These are phyloP conservation scores for Gomphus sp. DNA, from an alignment of 1,284 basidiomycete genomes.

Conservation along the genomic window DNA sequence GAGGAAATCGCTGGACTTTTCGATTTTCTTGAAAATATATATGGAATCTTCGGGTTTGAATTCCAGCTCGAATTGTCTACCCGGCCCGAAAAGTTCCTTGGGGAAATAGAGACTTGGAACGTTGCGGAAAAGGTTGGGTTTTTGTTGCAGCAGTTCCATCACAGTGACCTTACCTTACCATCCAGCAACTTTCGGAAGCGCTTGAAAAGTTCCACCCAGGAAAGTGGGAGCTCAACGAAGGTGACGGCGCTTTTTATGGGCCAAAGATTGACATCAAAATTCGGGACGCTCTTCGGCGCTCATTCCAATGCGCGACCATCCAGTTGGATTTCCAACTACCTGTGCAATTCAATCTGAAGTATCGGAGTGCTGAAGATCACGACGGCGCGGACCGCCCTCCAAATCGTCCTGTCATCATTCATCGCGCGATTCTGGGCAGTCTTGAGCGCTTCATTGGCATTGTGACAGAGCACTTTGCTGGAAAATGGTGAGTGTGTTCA, in stretches of 20 bases:
- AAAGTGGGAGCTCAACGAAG: conserved; percentile 91
- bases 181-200: conserved; percentile 74
- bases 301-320: conserved; percentile 98
- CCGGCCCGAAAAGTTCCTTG: conserved; percentile 91
- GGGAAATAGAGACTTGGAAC: conserved; percentile 86
- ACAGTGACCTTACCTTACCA: not conserved
- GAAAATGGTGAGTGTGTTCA: conserved; percentile 72
- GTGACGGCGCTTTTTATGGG: conserved; percentile 96
- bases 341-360: conserved; percentile 94
- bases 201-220: conserved; percentile 86
- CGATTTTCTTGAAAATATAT: conserved; percentile 92
- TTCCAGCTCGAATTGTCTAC: conserved; percentile 96
- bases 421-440: conserved; percentile 93
- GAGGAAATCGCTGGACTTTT: conserved; percentile 84
- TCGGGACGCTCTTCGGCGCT: conserved; percentile 84
- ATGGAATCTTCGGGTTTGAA: conserved; percentile 96
- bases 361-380: conserved; percentile 68
- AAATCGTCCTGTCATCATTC: conserved; percentile 92
- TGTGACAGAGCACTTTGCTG: conserved; percentile 94
- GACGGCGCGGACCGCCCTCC: conserved; percentile 45
- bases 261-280: conserved; percentile 99
- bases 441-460: conserved; percentile 97
- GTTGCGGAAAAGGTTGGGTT: conserved; percentile 65
- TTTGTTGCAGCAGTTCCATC: not conserved
- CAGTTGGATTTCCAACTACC: conserved; percentile 99